Base-by-base conservation (phyloP, 177 flowering plant species). In the Vitis hybrid region DNA sequence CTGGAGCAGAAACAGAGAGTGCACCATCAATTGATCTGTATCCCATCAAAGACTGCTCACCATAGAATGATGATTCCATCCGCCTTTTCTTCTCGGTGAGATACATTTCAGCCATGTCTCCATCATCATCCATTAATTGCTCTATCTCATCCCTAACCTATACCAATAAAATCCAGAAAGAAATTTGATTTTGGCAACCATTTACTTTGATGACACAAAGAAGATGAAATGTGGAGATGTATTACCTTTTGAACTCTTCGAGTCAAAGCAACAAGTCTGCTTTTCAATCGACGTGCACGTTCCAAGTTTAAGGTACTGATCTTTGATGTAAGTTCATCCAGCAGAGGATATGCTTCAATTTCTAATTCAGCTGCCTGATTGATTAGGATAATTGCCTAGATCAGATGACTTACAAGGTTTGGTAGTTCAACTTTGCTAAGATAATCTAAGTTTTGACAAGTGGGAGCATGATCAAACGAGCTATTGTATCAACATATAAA, bases 31-130 rank as follows among this genome's bases (percentile, higher is more conserved):
- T 76, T 21, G 93, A 83, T 69, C 76, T 76, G 69, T 69, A 82
- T 62, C 89, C 91, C 64, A 78, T 5, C 70, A 86, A 10, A 51
- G 93, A 89, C 63, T 86, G 93, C 67, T 91, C 91, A 59, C 92
- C 92, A 77, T 81, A 84, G 56, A 86, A 72, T 19, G 86, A 80
- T 52, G 87, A 56, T 65, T 91, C 93, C 87, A 83, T 81, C 26
- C 92, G 74, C 15, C 72, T 76, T 72, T 91, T 91, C 86, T 91
- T 91, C 73, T 91, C 96, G 8, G 93, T 86, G 11, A 91, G 88
- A 82, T 91, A 89, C 96, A 91, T 85, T 81, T 89, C 96, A 23
- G 96, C 93, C 96, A 91, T 91, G 67, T 91, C 96, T 60, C 91
- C 96, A 81, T 91, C 93, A 76, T 91, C 96, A 73, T 91, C 96